Percentiles rank a stretch among this genome's conserved stretches.
phyloP scores from a whole-genome alignment of 345 rosid species.

The Ceriops decandra region DNA sequence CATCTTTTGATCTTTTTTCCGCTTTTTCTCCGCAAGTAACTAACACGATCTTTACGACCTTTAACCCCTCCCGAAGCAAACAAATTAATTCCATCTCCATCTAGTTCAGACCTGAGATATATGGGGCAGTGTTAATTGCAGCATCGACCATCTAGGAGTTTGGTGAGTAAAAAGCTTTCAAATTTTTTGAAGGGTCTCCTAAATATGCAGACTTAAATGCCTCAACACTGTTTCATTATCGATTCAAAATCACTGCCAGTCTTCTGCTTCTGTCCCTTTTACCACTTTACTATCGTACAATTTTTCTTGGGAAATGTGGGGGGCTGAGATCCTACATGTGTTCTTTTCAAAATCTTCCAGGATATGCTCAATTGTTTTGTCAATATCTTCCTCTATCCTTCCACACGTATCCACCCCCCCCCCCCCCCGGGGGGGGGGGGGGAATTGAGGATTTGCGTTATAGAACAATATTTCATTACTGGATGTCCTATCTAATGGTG shows the following conservation, averaged over 20 bases:
- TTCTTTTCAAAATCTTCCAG: background rate
- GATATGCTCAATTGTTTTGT: background rate
- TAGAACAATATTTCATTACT: background rate
- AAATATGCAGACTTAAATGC: conserved; percentile 31
- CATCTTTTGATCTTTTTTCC: background rate
- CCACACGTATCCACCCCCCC: background rate
- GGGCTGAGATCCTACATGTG: background rate
- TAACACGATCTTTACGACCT: background rate
- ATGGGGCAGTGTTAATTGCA: background rate
- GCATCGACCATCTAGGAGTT: conserved; percentile 1
- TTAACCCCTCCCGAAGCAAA: background rate
- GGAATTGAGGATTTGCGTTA: too few species aligned
- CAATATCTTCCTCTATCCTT: background rate
- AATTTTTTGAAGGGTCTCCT: conserved; percentile 2
- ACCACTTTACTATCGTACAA: conserved; percentile 6
- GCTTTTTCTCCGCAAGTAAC: background rate
- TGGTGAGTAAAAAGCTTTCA: background rate
- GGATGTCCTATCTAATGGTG: background rate
- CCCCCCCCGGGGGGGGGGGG: too few species aligned
- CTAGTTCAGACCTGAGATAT: background rate
- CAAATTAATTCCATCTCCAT: background rate
- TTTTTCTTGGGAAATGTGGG: conserved; percentile 33
- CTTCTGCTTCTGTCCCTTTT: conserved; percentile 15
- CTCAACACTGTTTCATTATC: conserved; percentile 24
- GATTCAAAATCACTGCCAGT: conserved; percentile 27